A percentile compares a stretch with the other conserved stretches of the same genome.
phyloP scores from a whole-genome alignment of 129 eudicot species.

The Mikania micrantha region DNA sequence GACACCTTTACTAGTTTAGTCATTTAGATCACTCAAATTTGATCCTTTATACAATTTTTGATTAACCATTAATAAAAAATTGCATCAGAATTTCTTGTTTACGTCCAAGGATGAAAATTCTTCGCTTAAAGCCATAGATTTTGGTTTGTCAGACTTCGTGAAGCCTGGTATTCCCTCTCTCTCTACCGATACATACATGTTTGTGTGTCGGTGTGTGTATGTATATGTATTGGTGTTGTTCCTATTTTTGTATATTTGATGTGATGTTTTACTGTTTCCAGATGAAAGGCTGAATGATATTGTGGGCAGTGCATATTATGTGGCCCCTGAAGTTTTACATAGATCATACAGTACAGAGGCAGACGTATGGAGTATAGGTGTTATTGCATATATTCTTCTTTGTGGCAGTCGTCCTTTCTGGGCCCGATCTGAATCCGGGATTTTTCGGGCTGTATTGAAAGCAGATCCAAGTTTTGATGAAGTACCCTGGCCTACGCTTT shows the following conservation, averaged over 20 bases:
- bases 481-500: slow-evolving; percentile 85
- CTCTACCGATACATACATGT: neutral
- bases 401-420: slow-evolving; percentile 97
- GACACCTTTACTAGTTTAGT: neutral
- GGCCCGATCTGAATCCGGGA: slow-evolving; percentile 97
- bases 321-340: slow-evolving; percentile 97
- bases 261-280: slow-evolving; percentile 25
- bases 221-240: neutral
- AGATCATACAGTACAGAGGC: slow-evolving; percentile 92
- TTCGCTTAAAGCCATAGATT: slow-evolving; percentile 83
- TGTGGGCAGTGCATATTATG: slow-evolving; percentile 95
- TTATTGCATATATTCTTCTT: slow-evolving; percentile 74
- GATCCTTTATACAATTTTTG: neutral
- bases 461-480: slow-evolving; percentile 88
- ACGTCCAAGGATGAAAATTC: slow-evolving; percentile 81
- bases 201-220: neutral
- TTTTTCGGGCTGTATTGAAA: slow-evolving; percentile 83
- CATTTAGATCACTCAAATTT: neutral
- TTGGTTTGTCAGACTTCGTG: slow-evolving; percentile 91
- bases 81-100: slow-evolving; percentile 83
- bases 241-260: neutral
- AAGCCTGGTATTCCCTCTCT: slow-evolving; percentile 57
- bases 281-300: slow-evolving; percentile 96
- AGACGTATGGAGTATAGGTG: slow-evolving; percentile 96
- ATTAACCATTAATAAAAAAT: neutral